Evolutionary conservation across 805 yeast genomes (phyloP).

Genomic region (Huiozyma sinensis): DNA sequence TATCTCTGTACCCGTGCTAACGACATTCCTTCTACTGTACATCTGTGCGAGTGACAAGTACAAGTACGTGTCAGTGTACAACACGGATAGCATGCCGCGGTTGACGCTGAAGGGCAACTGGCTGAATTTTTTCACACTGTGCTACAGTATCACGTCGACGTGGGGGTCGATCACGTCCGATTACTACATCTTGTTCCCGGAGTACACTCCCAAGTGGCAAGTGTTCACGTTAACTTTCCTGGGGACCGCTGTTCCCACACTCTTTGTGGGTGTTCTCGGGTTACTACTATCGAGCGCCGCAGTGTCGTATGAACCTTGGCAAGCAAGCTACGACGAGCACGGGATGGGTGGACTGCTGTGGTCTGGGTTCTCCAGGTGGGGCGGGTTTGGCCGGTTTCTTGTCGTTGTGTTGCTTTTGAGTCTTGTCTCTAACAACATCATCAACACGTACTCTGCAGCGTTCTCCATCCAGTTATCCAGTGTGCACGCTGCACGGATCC

Average conservation of each 20-base stretch:
- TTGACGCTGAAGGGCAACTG: constrained; percentile 52
- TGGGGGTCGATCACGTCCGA: constrained; percentile 88
- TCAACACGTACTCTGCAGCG: constrained; percentile 75
- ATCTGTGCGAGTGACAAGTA: constrained; percentile 44
- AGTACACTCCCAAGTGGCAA: constrained; percentile 44
- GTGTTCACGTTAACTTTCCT: constrained; percentile 53
- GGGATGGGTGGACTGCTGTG: constrained; percentile 73
- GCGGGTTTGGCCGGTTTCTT: constrained; percentile 66
- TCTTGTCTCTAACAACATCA: constrained; percentile 68
- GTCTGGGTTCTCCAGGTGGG: constrained; percentile 60
- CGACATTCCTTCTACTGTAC: constrained; percentile 59
- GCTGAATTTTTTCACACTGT: constrained; percentile 59
- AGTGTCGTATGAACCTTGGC: constrained; percentile 45
- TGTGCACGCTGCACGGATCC: constrained; percentile 43
- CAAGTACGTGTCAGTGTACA: constrained; percentile 21
- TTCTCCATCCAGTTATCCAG: constrained; percentile 64
- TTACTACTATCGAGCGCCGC: constrained; percentile 62
- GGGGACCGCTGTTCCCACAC: constrained; percentile 60
- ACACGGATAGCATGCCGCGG: constrained; percentile 25
- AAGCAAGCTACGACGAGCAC: constrained; percentile 38
- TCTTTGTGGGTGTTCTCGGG: constrained; percentile 68
- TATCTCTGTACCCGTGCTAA: constrained; percentile 57
- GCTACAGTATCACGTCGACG: constrained; percentile 72
- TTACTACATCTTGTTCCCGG: constrained; percentile 74
- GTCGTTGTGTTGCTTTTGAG: constrained; percentile 61